These are phyloP conservation scores for Trichoderma arundinaceum DNA, from an alignment of 2,329 filamentous ascomycete genomes.

Conservation along the genomic window DNA sequence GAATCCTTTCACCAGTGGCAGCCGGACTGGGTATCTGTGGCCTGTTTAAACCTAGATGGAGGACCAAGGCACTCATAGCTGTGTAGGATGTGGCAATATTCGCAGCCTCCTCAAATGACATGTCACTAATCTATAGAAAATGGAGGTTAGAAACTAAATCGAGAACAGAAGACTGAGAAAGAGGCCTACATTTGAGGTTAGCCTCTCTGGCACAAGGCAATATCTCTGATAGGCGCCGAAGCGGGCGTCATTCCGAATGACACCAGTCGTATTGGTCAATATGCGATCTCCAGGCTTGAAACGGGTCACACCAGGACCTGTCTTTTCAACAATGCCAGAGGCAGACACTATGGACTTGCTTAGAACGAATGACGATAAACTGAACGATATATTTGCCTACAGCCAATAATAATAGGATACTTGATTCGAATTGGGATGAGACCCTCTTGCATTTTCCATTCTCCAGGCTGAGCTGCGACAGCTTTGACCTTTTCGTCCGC, in stretches of 20 bases:
- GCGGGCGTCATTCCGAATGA: conserved; percentile 23
- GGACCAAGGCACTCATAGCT: conserved; percentile 25
- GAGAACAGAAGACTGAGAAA: not conserved
- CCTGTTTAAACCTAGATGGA: conserved; percentile 26
- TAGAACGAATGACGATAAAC: not conserved
- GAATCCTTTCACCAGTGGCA: conserved; percentile 17
- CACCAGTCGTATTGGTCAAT: conserved; percentile 21
- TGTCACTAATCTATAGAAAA: not conserved
- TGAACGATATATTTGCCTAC: not conserved
- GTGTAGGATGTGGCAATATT: conserved; percentile 13
- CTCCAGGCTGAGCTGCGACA: conserved; percentile 20
- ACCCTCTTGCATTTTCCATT: conserved; percentile 31
- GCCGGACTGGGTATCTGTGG: conserved; percentile 1
- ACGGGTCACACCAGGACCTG: conserved; percentile 12
- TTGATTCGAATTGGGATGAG: conserved; percentile 13
- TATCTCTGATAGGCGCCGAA: conserved; percentile 30
- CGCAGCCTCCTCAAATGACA: conserved; percentile 23
- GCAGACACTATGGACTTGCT: conserved; percentile 10
- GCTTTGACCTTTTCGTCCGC: conserved; percentile 3
- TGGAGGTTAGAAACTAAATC: not conserved
- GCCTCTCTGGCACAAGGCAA: conserved; percentile 1
- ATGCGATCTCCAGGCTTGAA: conserved; percentile 25
- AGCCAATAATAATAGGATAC: conserved; percentile 30
- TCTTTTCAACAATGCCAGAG: conserved; percentile 25
- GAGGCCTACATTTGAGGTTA: conserved; percentile 19